Evolutionary conservation across 2,329 filamentous ascomycete genomes (phyloP).

Genomic region (Sordariomycetes sp.): DNA sequence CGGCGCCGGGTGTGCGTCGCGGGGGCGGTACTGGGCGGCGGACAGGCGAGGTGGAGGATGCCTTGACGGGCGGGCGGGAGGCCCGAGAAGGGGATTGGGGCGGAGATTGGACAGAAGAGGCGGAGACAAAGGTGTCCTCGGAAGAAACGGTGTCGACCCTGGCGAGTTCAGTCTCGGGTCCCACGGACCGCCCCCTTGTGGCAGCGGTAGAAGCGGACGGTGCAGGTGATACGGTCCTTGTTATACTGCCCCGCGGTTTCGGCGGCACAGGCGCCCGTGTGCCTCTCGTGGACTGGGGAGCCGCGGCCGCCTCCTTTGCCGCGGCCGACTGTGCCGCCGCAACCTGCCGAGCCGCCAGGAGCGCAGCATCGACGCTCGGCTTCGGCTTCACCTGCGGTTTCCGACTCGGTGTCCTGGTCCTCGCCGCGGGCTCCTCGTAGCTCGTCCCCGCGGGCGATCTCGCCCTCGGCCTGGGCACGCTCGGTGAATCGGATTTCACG

Average conservation of each 20-base stretch:
- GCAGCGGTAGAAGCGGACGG: background rate
- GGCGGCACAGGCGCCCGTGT: slow-evolving; percentile 23
- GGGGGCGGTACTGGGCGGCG: slow-evolving; percentile 9
- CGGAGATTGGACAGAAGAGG: slow-evolving; percentile 23
- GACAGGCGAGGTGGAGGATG: slow-evolving; percentile 9
- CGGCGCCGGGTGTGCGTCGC: slow-evolving; percentile 3
- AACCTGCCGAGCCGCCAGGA: background rate
- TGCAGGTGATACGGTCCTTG: background rate
- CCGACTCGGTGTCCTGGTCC: slow-evolving; percentile 16
- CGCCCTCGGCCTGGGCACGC: background rate
- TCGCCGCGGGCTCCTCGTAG: slow-evolving; percentile 9
- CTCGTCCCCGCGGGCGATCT: background rate
- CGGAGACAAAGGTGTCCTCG: slow-evolving; percentile 33
- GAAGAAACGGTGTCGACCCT: slow-evolving; percentile 23
- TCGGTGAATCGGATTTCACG: slow-evolving; percentile 10
- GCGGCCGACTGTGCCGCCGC: background rate
- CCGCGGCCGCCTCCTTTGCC: background rate
- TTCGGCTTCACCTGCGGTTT: background rate
- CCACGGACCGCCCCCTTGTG: background rate
- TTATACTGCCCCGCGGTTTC: slow-evolving; percentile 16
- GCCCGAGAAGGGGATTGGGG: slow-evolving; percentile 14
- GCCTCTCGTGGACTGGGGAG: background rate
- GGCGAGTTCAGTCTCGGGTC: slow-evolving; percentile 6
- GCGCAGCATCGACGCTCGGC: background rate
- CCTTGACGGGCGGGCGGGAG: slow-evolving; percentile 10